Evolutionary conservation across 495 filamentous ascomycete genomes (phyloP), one percentile per base, ranked within the genome.

Genomic region (Penicillium paxilli): DNA sequence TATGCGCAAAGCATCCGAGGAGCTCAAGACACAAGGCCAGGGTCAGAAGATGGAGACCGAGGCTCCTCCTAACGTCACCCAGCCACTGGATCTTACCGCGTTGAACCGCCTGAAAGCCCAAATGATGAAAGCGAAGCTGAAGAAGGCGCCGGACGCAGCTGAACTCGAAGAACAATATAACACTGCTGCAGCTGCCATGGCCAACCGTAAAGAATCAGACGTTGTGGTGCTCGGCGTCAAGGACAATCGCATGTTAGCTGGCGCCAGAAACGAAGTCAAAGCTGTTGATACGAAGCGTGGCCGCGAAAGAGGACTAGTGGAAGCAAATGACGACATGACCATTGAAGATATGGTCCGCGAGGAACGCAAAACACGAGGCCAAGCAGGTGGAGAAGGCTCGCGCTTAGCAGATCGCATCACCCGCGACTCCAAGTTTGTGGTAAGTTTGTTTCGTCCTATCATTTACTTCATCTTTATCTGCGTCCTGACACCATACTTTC

Each of bases 271-370:
- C 35, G 92, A 96, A 70, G 86, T 91, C 45, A 90, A 87, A 54
- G 73, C 80, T 0, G 71, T 95, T 30, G 82, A 85, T 26, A 94
- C 80, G 49, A 92, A 87, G 62, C 80, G 92, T 41, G 92, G 90
- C 14, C 76, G 83, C 21, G 91, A 96, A 64, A 80, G 91, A 54
- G 91, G 91, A 16, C 72, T 81, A 17, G 85, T 98, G 9, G 81
- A 89, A 58, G 91, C 91, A 50, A 98, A 97, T 57, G 91, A 96
- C 46, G 91, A 97, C 62, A 98, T 98, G 94, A 86, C 76, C 26
- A 86, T 98, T 49, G 90, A 92, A 20, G 94, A 98, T 62, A 98
- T 98, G 94, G 83, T 98, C 9, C 81, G 88, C 35, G 91, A 96
- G 65, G 94, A 98, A 69, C 83, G 89, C 47, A 84, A 92, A 55